These are phyloP conservation scores for Suhomyces faveliae DNA, from an alignment of 805 yeast genomes.

Conservation along the genomic window DNA sequence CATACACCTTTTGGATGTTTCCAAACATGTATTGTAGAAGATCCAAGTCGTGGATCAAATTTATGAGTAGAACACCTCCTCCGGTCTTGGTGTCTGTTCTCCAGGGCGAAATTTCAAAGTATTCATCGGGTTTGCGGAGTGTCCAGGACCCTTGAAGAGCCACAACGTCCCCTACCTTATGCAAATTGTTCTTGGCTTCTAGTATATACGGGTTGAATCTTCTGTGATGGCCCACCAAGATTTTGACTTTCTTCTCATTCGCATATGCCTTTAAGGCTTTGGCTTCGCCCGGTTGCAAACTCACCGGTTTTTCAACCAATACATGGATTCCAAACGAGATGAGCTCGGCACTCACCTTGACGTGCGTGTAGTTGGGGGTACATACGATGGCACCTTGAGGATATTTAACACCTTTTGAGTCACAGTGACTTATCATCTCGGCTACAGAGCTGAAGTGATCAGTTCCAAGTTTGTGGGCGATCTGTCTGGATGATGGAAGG, in stretches of 20 bases:
- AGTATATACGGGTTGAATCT: conserved; percentile 43
- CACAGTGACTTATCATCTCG: conserved; percentile 20
- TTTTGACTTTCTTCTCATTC: conserved; percentile 23
- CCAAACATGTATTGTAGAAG: conserved; percentile 40
- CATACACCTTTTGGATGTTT: conserved; percentile 38
- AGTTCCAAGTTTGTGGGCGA: conserved; percentile 17
- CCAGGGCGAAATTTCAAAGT: conserved; percentile 39
- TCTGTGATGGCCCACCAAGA: conserved; percentile 43
- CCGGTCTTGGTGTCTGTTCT: conserved; percentile 33
- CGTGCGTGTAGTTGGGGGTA: conserved; percentile 44
- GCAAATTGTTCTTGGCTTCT: conserved; percentile 34
- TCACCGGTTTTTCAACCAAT: conserved; percentile 41
- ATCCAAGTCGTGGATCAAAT: conserved; percentile 43
- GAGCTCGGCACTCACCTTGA: conserved; percentile 30
- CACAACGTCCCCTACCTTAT: conserved; percentile 29
- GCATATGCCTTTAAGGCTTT: conserved; percentile 30
- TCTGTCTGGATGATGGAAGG: conserved; percentile 18
- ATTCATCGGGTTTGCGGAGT: conserved; percentile 32
- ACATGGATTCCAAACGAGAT: conserved; percentile 37
- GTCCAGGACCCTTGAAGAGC: conserved; percentile 46
- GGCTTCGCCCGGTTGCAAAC: conserved; percentile 35
- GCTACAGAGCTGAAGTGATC: conserved; percentile 19
- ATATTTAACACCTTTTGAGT: conserved; percentile 13
- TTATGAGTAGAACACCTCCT: conserved; percentile 42
- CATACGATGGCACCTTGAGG: conserved; percentile 43